phyloP scores from a whole-genome alignment of 352 stramenopile genomes.

The Plasmopara muralis region DNA sequence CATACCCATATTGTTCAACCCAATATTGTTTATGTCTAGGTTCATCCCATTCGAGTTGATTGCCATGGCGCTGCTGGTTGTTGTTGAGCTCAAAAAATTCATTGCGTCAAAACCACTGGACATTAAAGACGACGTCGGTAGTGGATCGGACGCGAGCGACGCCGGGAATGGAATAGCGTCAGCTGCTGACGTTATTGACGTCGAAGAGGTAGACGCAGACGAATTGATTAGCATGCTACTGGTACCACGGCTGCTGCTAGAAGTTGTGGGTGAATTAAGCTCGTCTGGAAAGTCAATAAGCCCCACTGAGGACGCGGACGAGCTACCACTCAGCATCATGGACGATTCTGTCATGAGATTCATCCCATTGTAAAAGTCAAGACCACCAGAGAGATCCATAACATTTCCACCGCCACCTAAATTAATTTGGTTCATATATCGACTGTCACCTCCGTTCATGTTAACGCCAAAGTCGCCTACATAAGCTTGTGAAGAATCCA shows the following conservation, averaged over 20 bases:
- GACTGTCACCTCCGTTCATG: conserved; percentile 53
- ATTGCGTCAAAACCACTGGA: conserved; percentile 38
- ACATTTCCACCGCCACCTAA: conserved; percentile 21
- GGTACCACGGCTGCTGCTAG: conserved; percentile 10
- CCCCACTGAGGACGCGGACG: conserved; percentile 24
- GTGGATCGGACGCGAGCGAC: conserved; percentile 53
- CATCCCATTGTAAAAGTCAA: conserved; percentile 67
- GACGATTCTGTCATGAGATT: conserved; percentile 61
- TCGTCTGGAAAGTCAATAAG: conserved; percentile 86
- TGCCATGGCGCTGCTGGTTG: conserved; percentile 21
- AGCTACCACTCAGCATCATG: conserved; percentile 26
- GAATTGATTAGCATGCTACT: conserved; percentile 24
- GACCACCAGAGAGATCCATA: conserved; percentile 37
- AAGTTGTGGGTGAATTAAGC: conserved; percentile 60
- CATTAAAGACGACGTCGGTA: conserved; percentile 35
- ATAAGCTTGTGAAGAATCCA: conserved; percentile 72
- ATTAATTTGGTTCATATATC: conserved; percentile 75
- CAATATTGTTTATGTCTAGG: conserved; percentile 39
- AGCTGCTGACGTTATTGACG: conserved; percentile 23
- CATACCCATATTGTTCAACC: conserved; percentile 19
- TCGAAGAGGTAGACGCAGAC: conserved; percentile 25
- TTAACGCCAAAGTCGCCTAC: conserved; percentile 69
- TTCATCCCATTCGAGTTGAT: conserved; percentile 19
- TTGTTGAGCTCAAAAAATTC: conserved; percentile 30
- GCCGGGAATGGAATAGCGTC: conserved; percentile 76